Conservation (phyloP, 2,329 filamentous ascomycete genomes). For the Leptodontidium sp. region DNA sequence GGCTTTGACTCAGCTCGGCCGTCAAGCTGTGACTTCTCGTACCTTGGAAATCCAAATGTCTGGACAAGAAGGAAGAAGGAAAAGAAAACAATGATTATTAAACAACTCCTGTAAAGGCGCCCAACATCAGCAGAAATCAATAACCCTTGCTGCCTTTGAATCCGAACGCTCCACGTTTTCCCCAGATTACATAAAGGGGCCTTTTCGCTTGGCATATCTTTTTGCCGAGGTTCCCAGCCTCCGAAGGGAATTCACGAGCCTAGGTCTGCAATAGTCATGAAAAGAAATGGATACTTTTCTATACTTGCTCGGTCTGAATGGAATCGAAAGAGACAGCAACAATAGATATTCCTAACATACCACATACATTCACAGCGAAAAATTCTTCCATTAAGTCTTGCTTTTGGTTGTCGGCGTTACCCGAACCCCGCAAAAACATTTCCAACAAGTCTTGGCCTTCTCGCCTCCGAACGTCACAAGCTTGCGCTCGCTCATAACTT, state of each 20-base stretch:
- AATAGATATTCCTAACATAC: not conserved
- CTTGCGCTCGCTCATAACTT: slow-evolving; percentile 20
- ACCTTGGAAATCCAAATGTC: no score
- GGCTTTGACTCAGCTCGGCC: no score
- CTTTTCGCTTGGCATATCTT: not conserved
- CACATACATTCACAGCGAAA: not conserved
- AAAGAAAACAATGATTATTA: no score
- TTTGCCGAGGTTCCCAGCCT: slow-evolving; percentile 5
- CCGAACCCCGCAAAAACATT: slow-evolving; percentile 28
- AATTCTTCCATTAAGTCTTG: not conserved
- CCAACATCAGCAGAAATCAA: no score
- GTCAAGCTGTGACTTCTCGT: no score
- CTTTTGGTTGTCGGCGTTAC: not conserved
- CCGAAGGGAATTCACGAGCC: slow-evolving; percentile 6
- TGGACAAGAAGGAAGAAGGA: no score
- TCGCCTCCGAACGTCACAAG: slow-evolving; percentile 29
- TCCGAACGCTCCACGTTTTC: not conserved
- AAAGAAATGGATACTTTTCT: not conserved
- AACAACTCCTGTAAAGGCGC: no score
- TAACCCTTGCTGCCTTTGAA: no score
- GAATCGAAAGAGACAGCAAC: not conserved
- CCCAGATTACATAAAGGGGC: not conserved
- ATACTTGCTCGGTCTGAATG: not conserved
- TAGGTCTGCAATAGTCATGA: not conserved
- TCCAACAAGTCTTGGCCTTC: slow-evolving; percentile 12